Evolutionary conservation across 179 eudicot genomes (phyloP).

Genomic region (Carnegiea gigantea): DNA sequence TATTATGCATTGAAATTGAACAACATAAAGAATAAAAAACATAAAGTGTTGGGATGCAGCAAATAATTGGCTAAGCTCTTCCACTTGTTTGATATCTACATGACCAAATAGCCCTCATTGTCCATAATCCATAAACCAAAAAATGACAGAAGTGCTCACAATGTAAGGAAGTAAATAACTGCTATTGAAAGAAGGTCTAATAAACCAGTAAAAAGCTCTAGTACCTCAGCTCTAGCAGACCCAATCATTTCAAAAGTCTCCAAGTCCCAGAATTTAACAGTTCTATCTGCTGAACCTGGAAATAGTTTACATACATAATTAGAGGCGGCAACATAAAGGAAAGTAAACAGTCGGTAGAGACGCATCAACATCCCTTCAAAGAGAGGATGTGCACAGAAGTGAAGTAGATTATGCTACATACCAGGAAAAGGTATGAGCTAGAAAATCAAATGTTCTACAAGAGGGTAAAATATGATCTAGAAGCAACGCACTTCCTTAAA

Average conservation of each 20-base stretch:
- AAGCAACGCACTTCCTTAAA: not conserved
- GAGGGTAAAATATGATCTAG: no score
- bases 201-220: not conserved
- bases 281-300: conserved; percentile 90
- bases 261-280: conserved; percentile 97
- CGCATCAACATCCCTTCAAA: not conserved
- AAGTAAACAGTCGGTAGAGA: not conserved
- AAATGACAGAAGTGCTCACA: not conserved
- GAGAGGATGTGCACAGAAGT: not conserved
- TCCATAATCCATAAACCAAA: not conserved
- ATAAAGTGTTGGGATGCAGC: not conserved
- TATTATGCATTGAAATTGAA: not conserved
- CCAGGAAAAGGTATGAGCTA: no score
- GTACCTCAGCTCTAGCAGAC: conserved; percentile 86
- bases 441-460: no score
- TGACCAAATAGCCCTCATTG: not conserved
- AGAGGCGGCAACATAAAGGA: conserved; percentile 1
- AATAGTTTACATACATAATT: conserved; percentile 16
- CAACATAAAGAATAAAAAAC: not conserved
- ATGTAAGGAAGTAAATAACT: not conserved
- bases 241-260: conserved; percentile 99
- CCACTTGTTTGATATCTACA: not conserved
- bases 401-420: not conserved
- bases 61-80: not conserved
- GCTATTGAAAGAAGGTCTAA: not conserved